Base-by-base conservation (phyloP, 768 basidiomycete genomes). In the Termitomyces sp. region DNA sequence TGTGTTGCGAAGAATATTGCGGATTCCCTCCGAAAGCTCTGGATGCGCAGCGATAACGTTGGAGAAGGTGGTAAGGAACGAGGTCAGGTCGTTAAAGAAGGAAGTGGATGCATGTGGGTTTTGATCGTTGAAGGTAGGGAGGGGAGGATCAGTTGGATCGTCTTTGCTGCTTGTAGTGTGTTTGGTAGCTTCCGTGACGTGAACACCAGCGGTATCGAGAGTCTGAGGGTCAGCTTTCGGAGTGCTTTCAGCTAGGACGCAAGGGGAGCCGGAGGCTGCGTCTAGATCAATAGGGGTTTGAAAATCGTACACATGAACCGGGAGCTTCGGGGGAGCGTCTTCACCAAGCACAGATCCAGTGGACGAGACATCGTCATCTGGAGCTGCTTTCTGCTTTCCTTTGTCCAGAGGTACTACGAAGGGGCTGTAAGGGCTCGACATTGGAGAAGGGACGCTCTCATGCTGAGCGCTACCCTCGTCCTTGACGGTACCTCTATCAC, bases 21-120 rank as follows among this genome's bases (percentile, higher is more conserved):
- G 86, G 59, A 93, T 69, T 48, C 81, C 81, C 58, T 89, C 86
- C 3, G 87, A 82, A 12, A 93, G 71, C 63, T 93, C 90, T 4
- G 91, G 91, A 65, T 92, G 89, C 6, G 83, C 71, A 0, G 81
- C 75, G 46, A 92, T 69, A 35, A 86, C 78, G n/a, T 71, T 74
- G 45, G 80, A 81, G 58, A 92, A 70, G 2, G 79, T 79, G 35
- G 78, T 79, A 59, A 93, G 73, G 36, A 93, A 75, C 0, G 79
- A 70, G 1, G 90, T 85, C 44, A 93, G 68, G 64, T 94, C 92
- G 57, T 83, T 75, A 3, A 84, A 78, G 58, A 92, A 75, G 7
- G 86, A 85, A 16, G 82, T 71, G 18, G 65, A 65, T 32, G 71
- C 54, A 22, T 63, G 64, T 11, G 62, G 56, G 33, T 72, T 60